A percentile compares a stretch with the other conserved stretches of the same genome.
These are phyloP conservation scores for Chaetomiaceae sp. DNA, from an alignment of 2,329 filamentous ascomycete genomes.

Conservation along the genomic window DNA sequence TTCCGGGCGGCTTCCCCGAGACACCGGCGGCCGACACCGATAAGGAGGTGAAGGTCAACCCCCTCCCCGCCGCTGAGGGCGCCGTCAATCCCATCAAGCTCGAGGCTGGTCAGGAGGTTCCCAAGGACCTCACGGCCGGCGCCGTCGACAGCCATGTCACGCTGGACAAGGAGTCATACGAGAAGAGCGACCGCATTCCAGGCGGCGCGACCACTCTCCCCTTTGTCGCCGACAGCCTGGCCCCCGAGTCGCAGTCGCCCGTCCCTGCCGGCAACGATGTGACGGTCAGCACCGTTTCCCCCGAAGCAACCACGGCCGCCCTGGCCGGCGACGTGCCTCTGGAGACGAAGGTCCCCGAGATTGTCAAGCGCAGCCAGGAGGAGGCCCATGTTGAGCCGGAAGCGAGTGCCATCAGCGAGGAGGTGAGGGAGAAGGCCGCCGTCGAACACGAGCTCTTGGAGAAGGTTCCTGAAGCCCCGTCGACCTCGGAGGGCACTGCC, in stretches of 20 bases:
- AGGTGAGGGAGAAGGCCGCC: slow-evolving; percentile 66
- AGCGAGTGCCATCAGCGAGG: slow-evolving; percentile 60
- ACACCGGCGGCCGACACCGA: slow-evolving; percentile 26
- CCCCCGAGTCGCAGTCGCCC: slow-evolving; percentile 79
- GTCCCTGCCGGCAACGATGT: slow-evolving; percentile 45
- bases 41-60: slow-evolving; percentile 49
- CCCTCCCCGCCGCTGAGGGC: slow-evolving; percentile 58
- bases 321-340: slow-evolving; percentile 66
- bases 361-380: slow-evolving; percentile 69
- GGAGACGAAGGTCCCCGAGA: slow-evolving; percentile 50
- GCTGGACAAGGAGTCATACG: slow-evolving; percentile 80
- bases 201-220: slow-evolving; percentile 50
- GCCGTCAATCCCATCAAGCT: slow-evolving; percentile 76
- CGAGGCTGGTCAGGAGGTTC: slow-evolving; percentile 75
- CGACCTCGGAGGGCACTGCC: slow-evolving; percentile 53
- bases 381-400: slow-evolving; percentile 62
- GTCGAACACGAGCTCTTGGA: slow-evolving; percentile 67
- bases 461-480: slow-evolving; percentile 58
- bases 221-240: slow-evolving; percentile 57
- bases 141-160: slow-evolving; percentile 68
- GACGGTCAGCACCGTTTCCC: slow-evolving; percentile 48
- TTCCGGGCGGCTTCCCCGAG: slow-evolving; percentile 41
- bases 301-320: slow-evolving; percentile 61
- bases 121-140: slow-evolving; percentile 63
- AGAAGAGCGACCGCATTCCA: slow-evolving; percentile 66